Conservation (phyloP, 768 basidiomycete genomes). For the Hebeloma cylindrosporum region DNA sequence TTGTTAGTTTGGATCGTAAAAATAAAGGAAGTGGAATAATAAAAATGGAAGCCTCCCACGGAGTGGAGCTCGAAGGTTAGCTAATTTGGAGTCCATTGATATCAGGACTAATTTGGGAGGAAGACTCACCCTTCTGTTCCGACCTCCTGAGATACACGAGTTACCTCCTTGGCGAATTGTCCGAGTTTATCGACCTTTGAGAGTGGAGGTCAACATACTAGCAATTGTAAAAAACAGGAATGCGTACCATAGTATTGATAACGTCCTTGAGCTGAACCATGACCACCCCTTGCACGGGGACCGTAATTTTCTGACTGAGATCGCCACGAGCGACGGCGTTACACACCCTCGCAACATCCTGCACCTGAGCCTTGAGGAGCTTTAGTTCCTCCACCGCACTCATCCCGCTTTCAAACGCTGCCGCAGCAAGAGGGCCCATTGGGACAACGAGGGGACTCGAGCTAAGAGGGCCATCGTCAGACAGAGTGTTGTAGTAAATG, state of each 20-base stretch:
- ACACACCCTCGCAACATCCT: slow-evolving; percentile 78
- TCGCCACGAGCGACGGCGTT: slow-evolving; percentile 79
- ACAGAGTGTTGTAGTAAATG: slow-evolving; percentile 32
- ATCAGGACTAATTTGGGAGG: too few relatives aligned
- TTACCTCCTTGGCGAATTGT: slow-evolving; percentile 90
- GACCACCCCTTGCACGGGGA: slow-evolving; percentile 73
- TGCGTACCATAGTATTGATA: slow-evolving; percentile 59
- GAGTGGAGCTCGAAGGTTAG: too few relatives aligned
- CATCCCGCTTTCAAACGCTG: slow-evolving; percentile 64
- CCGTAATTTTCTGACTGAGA: slow-evolving; percentile 76
- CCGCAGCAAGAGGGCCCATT: slow-evolving; percentile 59
- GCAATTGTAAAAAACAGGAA: not conserved
- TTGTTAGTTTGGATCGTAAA: not conserved
- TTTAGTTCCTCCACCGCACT: slow-evolving; percentile 76
- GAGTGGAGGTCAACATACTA: not conserved
- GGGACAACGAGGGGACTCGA: slow-evolving; percentile 51
- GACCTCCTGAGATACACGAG: slow-evolving; percentile 82
- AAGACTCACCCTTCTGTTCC: slow-evolving; percentile 66
- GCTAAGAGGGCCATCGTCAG: slow-evolving; percentile 47
- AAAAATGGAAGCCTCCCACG: too few relatives aligned
- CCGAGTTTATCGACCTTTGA: slow-evolving; percentile 55
- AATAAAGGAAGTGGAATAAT: slow-evolving; percentile 8
- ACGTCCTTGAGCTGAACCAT: slow-evolving; percentile 82
- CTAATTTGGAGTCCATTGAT: too few relatives aligned
- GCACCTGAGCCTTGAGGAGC: slow-evolving; percentile 81